Percentiles rank a stretch among this genome's conserved stretches.
These are phyloP conservation scores for Annulohypoxylon maeteangense DNA, from an alignment of 495 filamentous ascomycete genomes.

Conservation along the genomic window DNA sequence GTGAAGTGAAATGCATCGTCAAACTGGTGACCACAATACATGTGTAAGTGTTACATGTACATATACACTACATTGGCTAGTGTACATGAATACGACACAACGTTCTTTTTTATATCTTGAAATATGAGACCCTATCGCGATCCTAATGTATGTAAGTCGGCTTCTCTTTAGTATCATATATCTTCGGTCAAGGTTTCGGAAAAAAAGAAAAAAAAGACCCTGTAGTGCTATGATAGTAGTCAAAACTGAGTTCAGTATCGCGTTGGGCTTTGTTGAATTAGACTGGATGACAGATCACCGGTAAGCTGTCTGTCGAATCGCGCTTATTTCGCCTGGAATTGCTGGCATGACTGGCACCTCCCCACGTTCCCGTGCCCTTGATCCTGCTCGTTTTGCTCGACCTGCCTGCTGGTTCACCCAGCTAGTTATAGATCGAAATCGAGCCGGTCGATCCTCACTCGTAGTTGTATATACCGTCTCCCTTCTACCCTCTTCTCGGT, in stretches of 20 bases:
- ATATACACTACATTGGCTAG: conserved; percentile 20
- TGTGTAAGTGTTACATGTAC: conserved; percentile 1
- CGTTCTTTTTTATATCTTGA: conserved; percentile 1
- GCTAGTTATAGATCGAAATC: conserved; percentile 66
- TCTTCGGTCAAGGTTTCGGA: not conserved
- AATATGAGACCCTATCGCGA: not conserved
- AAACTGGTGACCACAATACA: not conserved
- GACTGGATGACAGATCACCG: conserved; percentile 26
- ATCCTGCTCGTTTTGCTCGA: conserved; percentile 51
- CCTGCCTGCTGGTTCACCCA: conserved; percentile 71
- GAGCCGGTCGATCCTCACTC: conserved; percentile 61
- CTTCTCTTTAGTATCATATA: not conserved
- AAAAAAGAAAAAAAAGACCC: not conserved
- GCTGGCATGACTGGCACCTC: conserved; percentile 45
- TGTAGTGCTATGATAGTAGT: not conserved
- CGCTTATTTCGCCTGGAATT: conserved; percentile 37
- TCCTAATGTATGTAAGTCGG: not conserved
- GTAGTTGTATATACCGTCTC: conserved; percentile 60
- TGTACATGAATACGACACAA: not conserved
- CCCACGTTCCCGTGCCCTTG: conserved; percentile 38
- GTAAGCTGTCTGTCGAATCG: conserved; percentile 41
- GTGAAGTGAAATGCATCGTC: conserved; percentile 16
- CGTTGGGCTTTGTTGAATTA: conserved; percentile 22
- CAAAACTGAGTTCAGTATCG: conserved; percentile 4
- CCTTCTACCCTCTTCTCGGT: conserved; percentile 43